phyloP scores from a whole-genome alignment of 2,329 filamentous ascomycete genomes.

The Exophiala spinifera region DNA sequence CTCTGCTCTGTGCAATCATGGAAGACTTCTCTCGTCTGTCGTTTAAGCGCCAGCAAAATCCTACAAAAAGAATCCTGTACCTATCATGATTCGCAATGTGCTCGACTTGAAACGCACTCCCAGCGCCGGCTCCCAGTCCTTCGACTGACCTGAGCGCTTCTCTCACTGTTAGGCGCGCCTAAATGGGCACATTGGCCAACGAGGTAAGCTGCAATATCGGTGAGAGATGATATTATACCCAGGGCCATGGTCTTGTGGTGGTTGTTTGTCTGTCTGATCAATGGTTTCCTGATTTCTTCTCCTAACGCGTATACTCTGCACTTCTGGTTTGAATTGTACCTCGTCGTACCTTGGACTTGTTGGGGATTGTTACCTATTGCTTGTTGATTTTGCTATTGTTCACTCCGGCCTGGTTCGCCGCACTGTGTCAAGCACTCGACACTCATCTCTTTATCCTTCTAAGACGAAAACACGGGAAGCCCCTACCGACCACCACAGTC shows the following conservation, averaged over 20 bases:
- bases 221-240: background rate
- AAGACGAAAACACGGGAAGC: background rate
- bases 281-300: background rate
- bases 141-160: background rate
- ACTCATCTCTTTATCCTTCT: background rate
- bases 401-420: background rate
- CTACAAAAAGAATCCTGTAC: background rate
- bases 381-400: background rate
- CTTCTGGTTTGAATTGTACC: no score
- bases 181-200: background rate
- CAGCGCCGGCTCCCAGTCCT: background rate
- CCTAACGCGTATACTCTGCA: no score
- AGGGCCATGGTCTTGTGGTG: no score
- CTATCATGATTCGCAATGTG: background rate
- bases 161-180: background rate
- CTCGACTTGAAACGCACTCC: background rate
- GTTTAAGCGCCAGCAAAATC: background rate
- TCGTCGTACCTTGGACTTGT: no score
- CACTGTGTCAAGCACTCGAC: no score
- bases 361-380: no score
- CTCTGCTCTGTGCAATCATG: background rate
- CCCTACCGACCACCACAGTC: background rate
- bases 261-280: no score
- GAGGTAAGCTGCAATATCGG: background rate
- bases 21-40: background rate